Evolutionary conservation across 2,329 filamentous ascomycete species (phyloP).

Genomic region (Albifimbria verrucaria): DNA sequence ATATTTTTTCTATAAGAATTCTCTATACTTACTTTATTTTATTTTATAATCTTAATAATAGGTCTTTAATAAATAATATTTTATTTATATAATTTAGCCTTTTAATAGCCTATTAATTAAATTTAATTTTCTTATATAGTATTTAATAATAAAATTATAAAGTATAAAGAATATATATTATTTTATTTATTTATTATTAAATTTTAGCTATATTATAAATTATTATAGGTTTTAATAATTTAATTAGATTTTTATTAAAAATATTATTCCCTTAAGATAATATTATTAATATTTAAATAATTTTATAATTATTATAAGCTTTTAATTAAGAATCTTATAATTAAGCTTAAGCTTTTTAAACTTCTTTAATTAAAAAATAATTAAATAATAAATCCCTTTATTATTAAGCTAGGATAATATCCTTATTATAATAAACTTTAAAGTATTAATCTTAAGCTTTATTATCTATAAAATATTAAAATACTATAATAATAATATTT

Average conservation of each 20-base stretch:
- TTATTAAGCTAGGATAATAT: constrained; percentile 1
- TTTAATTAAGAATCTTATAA: constrained; percentile 2
- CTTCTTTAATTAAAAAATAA: constrained; percentile 4
- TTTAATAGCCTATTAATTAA: constrained; percentile 1
- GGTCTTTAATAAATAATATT: background rate
- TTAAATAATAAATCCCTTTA: constrained; percentile 1
- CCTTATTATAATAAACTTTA: background rate
- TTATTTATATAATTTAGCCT: background rate
- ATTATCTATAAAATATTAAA: constrained; percentile 1
- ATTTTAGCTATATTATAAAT: constrained; percentile 4
- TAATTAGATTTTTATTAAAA: constrained; percentile 2
- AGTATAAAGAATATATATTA: constrained; percentile 3
- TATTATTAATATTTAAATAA: background rate
- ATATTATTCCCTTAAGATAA: background rate
- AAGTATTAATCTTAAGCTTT: constrained; percentile 2
- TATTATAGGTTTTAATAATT: constrained; percentile 3
- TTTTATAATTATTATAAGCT: background rate
- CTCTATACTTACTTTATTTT: background rate
- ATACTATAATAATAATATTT: constrained; percentile 4
- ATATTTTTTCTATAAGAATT: background rate
- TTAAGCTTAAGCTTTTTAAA: constrained; percentile 1
- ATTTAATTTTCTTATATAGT: background rate
- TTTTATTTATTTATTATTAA: constrained; percentile 1
- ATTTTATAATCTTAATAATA: background rate
- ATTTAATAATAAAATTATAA: constrained; percentile 3